Evolutionary conservation across 2,329 filamentous ascomycete species (phyloP), one percentile per base, ranked within the genome.

Genomic region (Ophiostoma australiae): DNA sequence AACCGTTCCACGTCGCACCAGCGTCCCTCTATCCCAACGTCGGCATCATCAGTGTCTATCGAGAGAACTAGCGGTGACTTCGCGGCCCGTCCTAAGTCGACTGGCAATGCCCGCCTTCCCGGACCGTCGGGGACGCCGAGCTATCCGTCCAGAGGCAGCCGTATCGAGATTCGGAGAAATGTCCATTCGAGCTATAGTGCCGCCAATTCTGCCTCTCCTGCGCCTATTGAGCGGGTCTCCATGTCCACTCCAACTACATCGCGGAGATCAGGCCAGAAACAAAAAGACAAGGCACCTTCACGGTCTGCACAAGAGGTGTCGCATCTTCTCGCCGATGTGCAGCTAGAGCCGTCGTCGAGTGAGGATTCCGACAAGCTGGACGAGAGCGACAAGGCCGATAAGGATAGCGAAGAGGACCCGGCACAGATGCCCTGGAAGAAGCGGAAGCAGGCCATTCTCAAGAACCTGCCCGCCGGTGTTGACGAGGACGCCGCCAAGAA

Each of bases 401-500:
- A 70, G 4, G 73, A 70, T 7, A 67, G 68, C 23, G 72, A 70
- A 4, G 71, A 69, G 5, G 70, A 65, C 8, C 33, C 37, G 27
- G 44, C 55, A 0, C 69, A 69, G 13, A 35, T 70, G 37, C 69
- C 82, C 11, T 91, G 88, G 85, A 86, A 91, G 74, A 84, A 83
- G 69, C 87, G 85, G 68, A 87, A 91, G 73, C 82, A 84, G 68
- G 79, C 84, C 10, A 83, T 97, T 31, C 82, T 97, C 77, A 93
- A 91, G 77, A 90, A 90, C 71, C 81, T 98, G 0, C 94, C 94
- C 0, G 86, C 89, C 70, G 93, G 93, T 0, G 87, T 97, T 3
- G 95, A 99, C 77, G 87, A 90, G 74, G 83, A 85, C 35, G 91
- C 94, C 3, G 95, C 94, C 0, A 91, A 92, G 76, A 93, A 97